phyloP scores from a whole-genome alignment of 1,284 basidiomycete species.

The Chiua sp. region DNA sequence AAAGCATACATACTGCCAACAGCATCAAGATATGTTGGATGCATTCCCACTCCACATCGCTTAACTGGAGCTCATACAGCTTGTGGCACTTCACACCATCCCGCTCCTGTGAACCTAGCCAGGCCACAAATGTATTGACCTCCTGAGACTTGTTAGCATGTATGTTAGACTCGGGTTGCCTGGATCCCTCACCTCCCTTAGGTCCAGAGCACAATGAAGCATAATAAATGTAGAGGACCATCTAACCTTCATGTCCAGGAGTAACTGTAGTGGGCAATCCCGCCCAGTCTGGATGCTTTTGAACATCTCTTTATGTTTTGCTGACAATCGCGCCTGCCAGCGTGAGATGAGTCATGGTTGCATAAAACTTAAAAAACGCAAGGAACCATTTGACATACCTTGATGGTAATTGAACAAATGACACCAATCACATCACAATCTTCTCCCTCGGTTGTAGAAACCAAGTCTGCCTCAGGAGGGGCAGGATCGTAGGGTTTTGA shows the following conservation, averaged over 20 bases:
- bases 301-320: not conserved
- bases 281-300: not conserved
- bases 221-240: slow-evolving; percentile 1
- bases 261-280: not conserved
- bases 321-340: not conserved
- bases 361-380: too few relatives aligned
- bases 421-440: not conserved
- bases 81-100: not conserved
- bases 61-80: not conserved
- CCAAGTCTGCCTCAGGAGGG: not conserved
- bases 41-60: not conserved
- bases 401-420: not conserved
- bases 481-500: not conserved
- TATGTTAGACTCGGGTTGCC: too few relatives aligned
- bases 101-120: not conserved
- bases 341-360: too few relatives aligned
- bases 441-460: not conserved
- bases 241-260: slow-evolving; percentile 3
- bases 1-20: not conserved
- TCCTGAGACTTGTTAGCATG: not conserved
- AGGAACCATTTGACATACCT: not conserved
- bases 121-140: not conserved
- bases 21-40: not conserved
- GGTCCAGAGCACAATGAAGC: not conserved
- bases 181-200: slow-evolving; percentile 4